Base-by-base conservation (phyloP, 768 basidiomycete species). In the Lactarius sp. region DNA sequence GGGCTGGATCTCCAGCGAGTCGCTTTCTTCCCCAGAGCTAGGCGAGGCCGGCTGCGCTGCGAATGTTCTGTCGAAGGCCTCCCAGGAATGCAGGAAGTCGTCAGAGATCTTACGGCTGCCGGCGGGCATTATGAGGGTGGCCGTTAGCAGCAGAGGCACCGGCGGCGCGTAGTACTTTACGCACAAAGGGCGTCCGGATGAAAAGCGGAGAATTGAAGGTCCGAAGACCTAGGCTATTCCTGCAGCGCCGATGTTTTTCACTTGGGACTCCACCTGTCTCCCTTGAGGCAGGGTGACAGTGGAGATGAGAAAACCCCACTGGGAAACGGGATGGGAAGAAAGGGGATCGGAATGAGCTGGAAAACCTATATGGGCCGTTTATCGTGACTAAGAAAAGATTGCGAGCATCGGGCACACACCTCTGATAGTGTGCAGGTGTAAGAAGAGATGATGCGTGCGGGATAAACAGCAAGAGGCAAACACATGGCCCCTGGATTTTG, bases 1-100 rank as follows among this genome's bases (percentile, higher is more conserved):
- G 3, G 36, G 58, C 16, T 36, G 50, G 60, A 36, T 52, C 39
- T 64, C 55, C 34, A 58, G 63, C 50, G 59, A 58, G 20, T 54
- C 49, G 62, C 42, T 60, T 46, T 68, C 67, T 51, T 57, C 63
- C 37, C 33, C 55, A 12, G 42, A 50, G 39, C 60, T 60, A 31
- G 53, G 47, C 20, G 68, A 68, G 20, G 57, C 36, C 22, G 67
- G 67, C 20, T 68, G 67, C 33, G 65, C 61, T 46, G 67, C 58
- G 51, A 68, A 68, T 12, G 60, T 68, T 58, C 67, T 59, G 58
- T 68, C 67, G 57, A 68, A 68, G 13, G 67, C 67, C 46, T 66
- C 67, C 67, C 67, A 68, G 55, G 67, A 68, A 62, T 50, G 67
- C 42, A 67, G 51, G 18, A 59, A 68, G 41, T 68, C 67, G 61